These are phyloP conservation scores for Trametes hirsuta DNA, from an alignment of 1,284 basidiomycete genomes.

Conservation along the genomic window DNA sequence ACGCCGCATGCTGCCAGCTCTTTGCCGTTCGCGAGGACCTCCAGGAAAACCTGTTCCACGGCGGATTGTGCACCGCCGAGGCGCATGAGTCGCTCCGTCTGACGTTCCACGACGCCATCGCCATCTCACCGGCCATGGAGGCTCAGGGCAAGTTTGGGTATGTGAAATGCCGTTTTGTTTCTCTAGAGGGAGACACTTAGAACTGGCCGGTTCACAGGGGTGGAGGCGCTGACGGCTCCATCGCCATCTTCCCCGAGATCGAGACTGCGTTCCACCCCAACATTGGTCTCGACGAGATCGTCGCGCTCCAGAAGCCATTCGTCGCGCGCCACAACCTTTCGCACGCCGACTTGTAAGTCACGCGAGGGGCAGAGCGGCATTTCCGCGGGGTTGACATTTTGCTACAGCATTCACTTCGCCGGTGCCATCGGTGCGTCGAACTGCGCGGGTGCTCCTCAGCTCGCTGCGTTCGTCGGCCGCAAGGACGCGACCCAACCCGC, in stretches of 20 bases:
- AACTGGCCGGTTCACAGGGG: slow-evolving; percentile 12
- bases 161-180: slow-evolving; percentile 26
- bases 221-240: slow-evolving; percentile 34
- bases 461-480: slow-evolving; percentile 39
- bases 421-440: slow-evolving; percentile 34
- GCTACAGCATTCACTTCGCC: slow-evolving; percentile 34
- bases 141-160: slow-evolving; percentile 25
- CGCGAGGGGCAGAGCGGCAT: not conserved
- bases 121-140: slow-evolving; percentile 26
- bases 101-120: slow-evolving; percentile 38
- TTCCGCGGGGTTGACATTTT: not conserved
- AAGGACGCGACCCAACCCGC: slow-evolving; percentile 33
- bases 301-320: slow-evolving; percentile 32
- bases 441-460: slow-evolving; percentile 37
- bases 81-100: slow-evolving; percentile 36
- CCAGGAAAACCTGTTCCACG: slow-evolving; percentile 42
- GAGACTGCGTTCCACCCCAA: slow-evolving; percentile 32
- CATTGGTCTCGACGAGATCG: slow-evolving; percentile 33
- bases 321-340: slow-evolving; percentile 29
- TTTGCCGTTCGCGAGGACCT: slow-evolving; percentile 42
- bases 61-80: slow-evolving; percentile 31
- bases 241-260: slow-evolving; percentile 28
- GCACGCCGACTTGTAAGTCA: slow-evolving; percentile 30
- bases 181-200: not conserved
- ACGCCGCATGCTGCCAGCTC: slow-evolving; percentile 42